Percentiles rank a stretch among this genome's conserved stretches.
Conservation (phyloP, 2,329 filamentous ascomycete species). For the Aureobasidium sp. region DNA sequence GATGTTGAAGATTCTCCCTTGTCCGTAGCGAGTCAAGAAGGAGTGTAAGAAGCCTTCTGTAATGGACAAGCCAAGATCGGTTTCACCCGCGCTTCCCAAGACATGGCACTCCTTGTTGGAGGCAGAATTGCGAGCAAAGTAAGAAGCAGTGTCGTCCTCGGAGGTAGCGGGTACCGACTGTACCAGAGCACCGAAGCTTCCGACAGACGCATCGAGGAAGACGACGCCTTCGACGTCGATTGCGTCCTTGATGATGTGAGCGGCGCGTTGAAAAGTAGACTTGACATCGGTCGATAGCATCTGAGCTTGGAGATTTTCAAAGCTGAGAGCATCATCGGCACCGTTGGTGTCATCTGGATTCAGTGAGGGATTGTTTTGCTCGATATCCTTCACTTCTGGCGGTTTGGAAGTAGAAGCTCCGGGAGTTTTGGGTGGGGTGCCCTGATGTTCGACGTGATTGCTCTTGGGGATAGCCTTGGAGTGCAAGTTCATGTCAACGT, state of each 20-base stretch:
- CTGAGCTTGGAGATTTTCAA: not conserved
- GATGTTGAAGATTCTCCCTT: conserved; percentile 22
- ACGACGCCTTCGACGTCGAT: conserved; percentile 41
- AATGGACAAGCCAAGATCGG: not conserved
- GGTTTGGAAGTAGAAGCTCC: not conserved
- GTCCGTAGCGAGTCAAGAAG: conserved; percentile 18
- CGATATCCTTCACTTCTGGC: not conserved
- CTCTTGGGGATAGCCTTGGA: not conserved
- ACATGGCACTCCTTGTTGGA: not conserved
- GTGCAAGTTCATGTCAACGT: not conserved
- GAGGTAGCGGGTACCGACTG: not conserved
- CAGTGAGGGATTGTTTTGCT: not conserved
- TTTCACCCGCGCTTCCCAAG: not conserved
- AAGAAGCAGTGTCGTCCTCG: not conserved
- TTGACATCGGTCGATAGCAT: conserved; percentile 18
- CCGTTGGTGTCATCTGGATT: not conserved
- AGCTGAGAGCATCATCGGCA: no score
- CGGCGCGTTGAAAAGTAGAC: conserved; percentile 38
- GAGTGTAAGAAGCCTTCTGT: conserved; percentile 19
- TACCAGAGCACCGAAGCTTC: conserved; percentile 21
- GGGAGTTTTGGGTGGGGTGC: not conserved
- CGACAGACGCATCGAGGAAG: conserved; percentile 30
- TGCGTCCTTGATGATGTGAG: conserved; percentile 40
- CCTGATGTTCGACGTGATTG: not conserved
- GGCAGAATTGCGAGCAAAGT: not conserved